Evolutionary conservation across 345 rosid species (phyloP).

Genomic region (Aethionema arabicum): DNA sequence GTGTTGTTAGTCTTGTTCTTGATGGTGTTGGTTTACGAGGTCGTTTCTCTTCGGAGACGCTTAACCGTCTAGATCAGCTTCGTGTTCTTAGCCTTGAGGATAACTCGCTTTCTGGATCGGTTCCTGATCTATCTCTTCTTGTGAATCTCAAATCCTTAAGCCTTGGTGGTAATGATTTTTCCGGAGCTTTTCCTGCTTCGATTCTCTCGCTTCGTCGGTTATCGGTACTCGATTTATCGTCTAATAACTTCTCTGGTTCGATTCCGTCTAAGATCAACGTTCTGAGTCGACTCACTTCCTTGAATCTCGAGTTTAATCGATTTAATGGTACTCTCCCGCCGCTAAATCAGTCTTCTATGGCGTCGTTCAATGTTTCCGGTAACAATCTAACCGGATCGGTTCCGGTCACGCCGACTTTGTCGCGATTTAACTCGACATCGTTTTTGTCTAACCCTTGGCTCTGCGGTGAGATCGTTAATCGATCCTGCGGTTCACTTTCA

Average conservation of each 20-base stretch:
- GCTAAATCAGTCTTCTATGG: slow-evolving; percentile 55
- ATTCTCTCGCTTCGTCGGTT: slow-evolving; percentile 55
- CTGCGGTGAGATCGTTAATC: slow-evolving; percentile 75
- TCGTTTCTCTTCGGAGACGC: slow-evolving; percentile 50
- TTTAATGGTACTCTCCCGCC: slow-evolving; percentile 66
- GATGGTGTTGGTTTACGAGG: slow-evolving; percentile 58
- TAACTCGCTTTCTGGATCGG: slow-evolving; percentile 81
- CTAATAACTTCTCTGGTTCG: slow-evolving; percentile 52
- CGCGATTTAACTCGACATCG: slow-evolving; percentile 53
- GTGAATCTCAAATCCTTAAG: slow-evolving; percentile 57
- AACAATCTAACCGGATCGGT: slow-evolving; percentile 68
- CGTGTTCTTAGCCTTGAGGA: slow-evolving; percentile 68
- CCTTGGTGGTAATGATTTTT: slow-evolving; percentile 52
- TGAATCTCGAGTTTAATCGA: slow-evolving; percentile 60
- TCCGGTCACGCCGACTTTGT: slow-evolving; percentile 65
- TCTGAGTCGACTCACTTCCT: slow-evolving; percentile 55
- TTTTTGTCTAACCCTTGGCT: slow-evolving; percentile 58
- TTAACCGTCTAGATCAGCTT: slow-evolving; percentile 83
- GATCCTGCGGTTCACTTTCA: slow-evolving; percentile 48
- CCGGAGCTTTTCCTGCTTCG: slow-evolving; percentile 58
- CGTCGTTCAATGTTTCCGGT: slow-evolving; percentile 63
- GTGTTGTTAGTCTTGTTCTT: slow-evolving; percentile 66
- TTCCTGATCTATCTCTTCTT: slow-evolving; percentile 76
- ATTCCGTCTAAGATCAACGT: slow-evolving; percentile 52
- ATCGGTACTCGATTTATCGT: slow-evolving; percentile 59